Conservation (phyloP, 352 stramenopile genomes). For the Pythium vanterpoolii region DNA sequence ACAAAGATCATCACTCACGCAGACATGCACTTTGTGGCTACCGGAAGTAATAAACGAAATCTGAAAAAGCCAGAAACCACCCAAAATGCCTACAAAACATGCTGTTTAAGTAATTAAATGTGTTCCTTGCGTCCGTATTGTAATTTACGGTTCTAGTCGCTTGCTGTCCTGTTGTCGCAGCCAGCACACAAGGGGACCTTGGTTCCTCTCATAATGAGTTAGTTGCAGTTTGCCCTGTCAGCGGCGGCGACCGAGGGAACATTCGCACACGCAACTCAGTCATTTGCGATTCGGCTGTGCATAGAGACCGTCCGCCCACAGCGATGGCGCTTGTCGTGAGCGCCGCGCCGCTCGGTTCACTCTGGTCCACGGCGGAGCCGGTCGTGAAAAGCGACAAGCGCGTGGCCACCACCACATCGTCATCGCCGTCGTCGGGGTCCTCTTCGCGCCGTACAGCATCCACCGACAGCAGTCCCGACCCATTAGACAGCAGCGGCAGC, state of each 20-base stretch:
- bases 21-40: conserved; percentile 1
- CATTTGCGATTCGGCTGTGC: conserved; percentile 3
- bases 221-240: conserved; percentile 22
- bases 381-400: conserved; percentile 7
- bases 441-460: conserved; percentile 12
- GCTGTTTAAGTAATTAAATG: neutral
- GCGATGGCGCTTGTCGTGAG: conserved; percentile 24
- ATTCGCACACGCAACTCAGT: conserved; percentile 6
- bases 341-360: conserved; percentile 6
- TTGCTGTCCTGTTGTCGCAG: too few relatives aligned
- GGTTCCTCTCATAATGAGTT: conserved; percentile 28
- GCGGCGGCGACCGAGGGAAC: conserved; percentile 7
- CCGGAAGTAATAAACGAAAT: neutral
- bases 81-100: neutral
- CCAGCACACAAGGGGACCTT: neutral
- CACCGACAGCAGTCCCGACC: conserved; percentile 10
- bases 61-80: neutral
- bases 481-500: neutral
- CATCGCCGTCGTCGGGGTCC: neutral
- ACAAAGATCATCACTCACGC: conserved; percentile 25
- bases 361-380: conserved; percentile 3
- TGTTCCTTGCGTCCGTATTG: neutral
- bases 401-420: neutral
- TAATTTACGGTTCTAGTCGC: neutral
- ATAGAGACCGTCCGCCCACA: neutral